phyloP scores from a whole-genome alignment of 306 rosid species.

The Prinsepia uniflora region DNA sequence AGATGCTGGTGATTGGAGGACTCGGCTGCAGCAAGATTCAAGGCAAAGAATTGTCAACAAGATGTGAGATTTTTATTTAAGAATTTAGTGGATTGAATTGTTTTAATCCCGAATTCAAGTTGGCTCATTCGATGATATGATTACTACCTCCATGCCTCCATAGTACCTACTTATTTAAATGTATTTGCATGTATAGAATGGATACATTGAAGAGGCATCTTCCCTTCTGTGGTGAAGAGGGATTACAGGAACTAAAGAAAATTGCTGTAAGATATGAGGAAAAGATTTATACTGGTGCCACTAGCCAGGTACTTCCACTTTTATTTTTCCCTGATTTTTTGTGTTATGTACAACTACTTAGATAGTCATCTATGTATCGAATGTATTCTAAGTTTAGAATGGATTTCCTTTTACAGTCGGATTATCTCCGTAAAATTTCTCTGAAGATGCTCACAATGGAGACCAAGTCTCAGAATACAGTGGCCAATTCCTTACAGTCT shows the following conservation, averaged over 20 bases:
- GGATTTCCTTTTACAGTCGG: background rate
- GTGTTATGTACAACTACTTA: background rate
- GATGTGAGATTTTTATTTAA: constrained; percentile 31
- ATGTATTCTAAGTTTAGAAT: background rate
- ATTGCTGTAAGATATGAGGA: constrained; percentile 82
- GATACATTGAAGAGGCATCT: constrained; percentile 60
- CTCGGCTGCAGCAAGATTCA: constrained; percentile 36
- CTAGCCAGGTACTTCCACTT: constrained; percentile 48
- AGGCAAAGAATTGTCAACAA: constrained; percentile 53
- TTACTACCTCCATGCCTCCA: background rate
- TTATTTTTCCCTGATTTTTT: background rate
- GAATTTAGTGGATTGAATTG: background rate
- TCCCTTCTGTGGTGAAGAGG: constrained; percentile 56
- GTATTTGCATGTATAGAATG: constrained; percentile 44
- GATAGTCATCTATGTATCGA: too few species aligned
- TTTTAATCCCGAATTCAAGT: background rate
- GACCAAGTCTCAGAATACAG: constrained; percentile 46
- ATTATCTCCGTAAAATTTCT: background rate
- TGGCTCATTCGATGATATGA: background rate
- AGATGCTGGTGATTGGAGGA: constrained; percentile 52
- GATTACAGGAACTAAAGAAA: constrained; percentile 52
- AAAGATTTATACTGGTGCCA: constrained; percentile 57
- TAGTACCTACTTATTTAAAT: background rate
- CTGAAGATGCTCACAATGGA: constrained; percentile 53
- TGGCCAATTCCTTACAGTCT: constrained; percentile 32